phyloP scores from a whole-genome alignment of 1,284 basidiomycete genomes.

The Cutaneotrichosporon dermatis region DNA sequence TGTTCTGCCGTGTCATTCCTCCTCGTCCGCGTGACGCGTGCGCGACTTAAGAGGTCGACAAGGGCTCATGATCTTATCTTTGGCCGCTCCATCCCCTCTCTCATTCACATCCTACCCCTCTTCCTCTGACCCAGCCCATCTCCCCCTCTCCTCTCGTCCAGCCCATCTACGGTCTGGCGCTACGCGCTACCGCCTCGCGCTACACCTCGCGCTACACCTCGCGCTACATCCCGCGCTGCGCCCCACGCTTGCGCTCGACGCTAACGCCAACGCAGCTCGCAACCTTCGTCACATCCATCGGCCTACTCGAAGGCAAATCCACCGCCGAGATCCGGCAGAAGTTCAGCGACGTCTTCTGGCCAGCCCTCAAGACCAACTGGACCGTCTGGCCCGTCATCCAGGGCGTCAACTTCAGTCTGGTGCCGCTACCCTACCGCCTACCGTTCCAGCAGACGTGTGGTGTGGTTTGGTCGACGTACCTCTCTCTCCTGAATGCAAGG shows the following conservation, averaged over 20 bases:
- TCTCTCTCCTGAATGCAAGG: conserved; percentile 53
- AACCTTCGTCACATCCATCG: conserved; percentile 78
- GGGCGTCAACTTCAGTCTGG: conserved; percentile 84
- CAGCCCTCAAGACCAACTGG: conserved; percentile 88
- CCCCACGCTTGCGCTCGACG: too few relatives aligned
- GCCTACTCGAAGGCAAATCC: conserved; percentile 71
- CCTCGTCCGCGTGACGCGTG: too few relatives aligned
- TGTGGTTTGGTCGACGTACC: conserved; percentile 85
- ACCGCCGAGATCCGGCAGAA: conserved; percentile 63
- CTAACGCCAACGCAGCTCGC: conserved; percentile 63
- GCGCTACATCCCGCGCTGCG: not conserved
- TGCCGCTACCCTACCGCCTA: conserved; percentile 80
- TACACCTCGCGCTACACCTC: too few relatives aligned
- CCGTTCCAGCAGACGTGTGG: conserved; percentile 86
- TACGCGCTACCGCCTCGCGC: too few relatives aligned
- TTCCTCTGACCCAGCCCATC: too few relatives aligned
- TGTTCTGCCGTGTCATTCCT: too few relatives aligned
- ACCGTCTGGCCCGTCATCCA: conserved; percentile 77
- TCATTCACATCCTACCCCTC: too few relatives aligned
- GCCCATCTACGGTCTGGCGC: too few relatives aligned
- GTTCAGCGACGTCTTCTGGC: conserved; percentile 51
- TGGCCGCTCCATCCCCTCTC: too few relatives aligned
- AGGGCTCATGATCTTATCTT: too few relatives aligned
- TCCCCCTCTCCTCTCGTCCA: too few relatives aligned
- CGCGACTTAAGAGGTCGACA: too few relatives aligned